A percentile compares a stretch with the other conserved stretches of the same genome.
phyloP scores from a whole-genome alignment of 2,329 filamentous ascomycete genomes.

The Clathrospora elynae region DNA sequence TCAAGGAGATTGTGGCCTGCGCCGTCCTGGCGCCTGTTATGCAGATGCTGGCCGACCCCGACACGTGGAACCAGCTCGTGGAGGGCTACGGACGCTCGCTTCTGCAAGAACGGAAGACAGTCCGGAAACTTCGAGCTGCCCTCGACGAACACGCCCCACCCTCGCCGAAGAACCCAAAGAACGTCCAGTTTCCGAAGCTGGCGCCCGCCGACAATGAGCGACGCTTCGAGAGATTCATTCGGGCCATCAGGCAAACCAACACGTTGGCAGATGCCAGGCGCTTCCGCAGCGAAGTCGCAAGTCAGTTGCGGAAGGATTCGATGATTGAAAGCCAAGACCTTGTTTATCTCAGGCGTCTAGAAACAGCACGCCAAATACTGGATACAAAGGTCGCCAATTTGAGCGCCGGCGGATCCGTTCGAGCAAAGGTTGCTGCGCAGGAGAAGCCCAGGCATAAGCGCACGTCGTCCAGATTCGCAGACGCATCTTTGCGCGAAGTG shows the following conservation, averaged over 20 bases:
- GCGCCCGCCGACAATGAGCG: constrained; percentile 82
- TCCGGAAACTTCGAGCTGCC: constrained; percentile 86
- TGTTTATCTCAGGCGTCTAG: constrained; percentile 83
- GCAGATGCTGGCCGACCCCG: constrained; percentile 81
- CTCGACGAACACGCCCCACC: constrained; percentile 92
- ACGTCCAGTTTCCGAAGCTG: constrained; percentile 78
- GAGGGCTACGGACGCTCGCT: constrained; percentile 85
- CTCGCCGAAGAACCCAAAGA: constrained; percentile 67
- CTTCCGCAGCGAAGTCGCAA: constrained; percentile 89
- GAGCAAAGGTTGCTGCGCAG: constrained; percentile 49
- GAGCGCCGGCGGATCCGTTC: constrained; percentile 65
- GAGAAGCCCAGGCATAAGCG: constrained; percentile 46
- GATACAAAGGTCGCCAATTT: constrained; percentile 88
- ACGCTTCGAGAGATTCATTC: constrained; percentile 92
- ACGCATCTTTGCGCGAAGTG: constrained; percentile 80
- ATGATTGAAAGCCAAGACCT: constrained; percentile 79
- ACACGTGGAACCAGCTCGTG: constrained; percentile 97
- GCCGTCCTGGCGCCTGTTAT: constrained; percentile 85
- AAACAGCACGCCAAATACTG: constrained; percentile 87
- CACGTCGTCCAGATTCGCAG: constrained; percentile 69
- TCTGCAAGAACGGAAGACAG: constrained; percentile 93
- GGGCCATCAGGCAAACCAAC: constrained; percentile 83
- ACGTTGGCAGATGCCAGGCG: constrained; percentile 91
- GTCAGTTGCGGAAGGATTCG: constrained; percentile 85
- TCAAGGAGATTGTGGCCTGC: constrained; percentile 90